Base-by-base conservation (phyloP, 2,329 filamentous ascomycete species). In the Aulographum hederae region DNA sequence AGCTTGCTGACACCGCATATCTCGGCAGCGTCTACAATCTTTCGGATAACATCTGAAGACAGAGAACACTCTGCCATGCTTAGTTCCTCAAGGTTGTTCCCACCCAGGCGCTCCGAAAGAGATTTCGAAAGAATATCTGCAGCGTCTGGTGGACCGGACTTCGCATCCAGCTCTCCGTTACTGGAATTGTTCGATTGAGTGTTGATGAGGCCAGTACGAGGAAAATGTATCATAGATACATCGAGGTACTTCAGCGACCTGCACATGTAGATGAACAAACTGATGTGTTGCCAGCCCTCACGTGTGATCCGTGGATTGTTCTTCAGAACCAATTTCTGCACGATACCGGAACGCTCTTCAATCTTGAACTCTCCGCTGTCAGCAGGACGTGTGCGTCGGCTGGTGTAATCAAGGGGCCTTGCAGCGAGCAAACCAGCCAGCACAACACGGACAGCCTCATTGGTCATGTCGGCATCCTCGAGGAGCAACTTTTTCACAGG, bases 221-320 rank as follows among this genome's bases (percentile, higher is more conserved):
- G 28, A 40, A 95, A 86, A 3, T 71, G 68, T 36, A 93, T 75
- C 45, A 80, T 77, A 1, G 85, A 92, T 18, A 95, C 51, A 50
- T 98, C 89, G 16, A 95, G 67, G 4, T 69, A 77, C 50, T 84
- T 85, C 34, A 98, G 61, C 1, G 84, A 84, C 38, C 73, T 75
- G 43, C 81, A 93, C 60, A 94, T 75, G 53, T 93, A 81, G 32
- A 93, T 64, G 48, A 95, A 98, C 5, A 93, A 60, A 26, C 77
- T 78, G 35, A 95, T 73, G 47, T 95, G 73, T 44, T 77, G 84
- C 89, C 89, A 98, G 12, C 86, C 89, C 39, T 91, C 78, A 1
- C 65, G 62, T 0, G 81, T 78, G 37, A 95, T 75, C 45, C 84
- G 86, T 2, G 63, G 55, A 48, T 95, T 95, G 54, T 91, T 82